Percentiles rank a stretch among this genome's conserved stretches.
These are phyloP conservation scores for Suillus discolor DNA, from an alignment of 768 basidiomycete genomes.

Conservation along the genomic window DNA sequence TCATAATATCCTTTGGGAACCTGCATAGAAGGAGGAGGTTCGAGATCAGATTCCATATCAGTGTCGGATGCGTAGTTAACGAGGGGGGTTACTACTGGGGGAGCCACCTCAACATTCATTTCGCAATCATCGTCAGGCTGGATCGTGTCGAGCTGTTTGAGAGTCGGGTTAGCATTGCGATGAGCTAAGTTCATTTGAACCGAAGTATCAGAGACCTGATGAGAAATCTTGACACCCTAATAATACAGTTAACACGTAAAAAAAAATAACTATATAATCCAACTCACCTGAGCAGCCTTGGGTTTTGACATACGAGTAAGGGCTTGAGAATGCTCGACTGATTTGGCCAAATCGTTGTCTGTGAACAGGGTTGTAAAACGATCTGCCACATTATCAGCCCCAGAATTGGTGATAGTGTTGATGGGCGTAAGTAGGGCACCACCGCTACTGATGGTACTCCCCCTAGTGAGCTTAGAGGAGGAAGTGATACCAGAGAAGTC, in stretches of 20 bases:
- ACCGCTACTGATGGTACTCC: background rate
- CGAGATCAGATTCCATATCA: too few relatives aligned
- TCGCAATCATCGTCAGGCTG: too few relatives aligned
- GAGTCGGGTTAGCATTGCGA: background rate
- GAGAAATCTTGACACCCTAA: background rate
- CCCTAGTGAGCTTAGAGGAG: background rate
- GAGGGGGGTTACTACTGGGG: too few relatives aligned
- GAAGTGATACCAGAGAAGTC: background rate
- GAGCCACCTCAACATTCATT: too few relatives aligned
- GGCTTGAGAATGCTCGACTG: background rate
- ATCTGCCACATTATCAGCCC: background rate
- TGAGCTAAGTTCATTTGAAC: background rate
- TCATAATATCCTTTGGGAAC: too few relatives aligned
- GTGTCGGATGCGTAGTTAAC: too few relatives aligned
- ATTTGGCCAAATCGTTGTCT: background rate
- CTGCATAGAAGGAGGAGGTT: too few relatives aligned
- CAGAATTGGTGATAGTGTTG: background rate
- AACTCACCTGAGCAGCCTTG: background rate
- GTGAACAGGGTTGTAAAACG: background rate
- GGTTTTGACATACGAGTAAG: background rate
- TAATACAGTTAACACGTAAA: background rate
- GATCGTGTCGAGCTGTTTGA: background rate
- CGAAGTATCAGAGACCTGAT: background rate
- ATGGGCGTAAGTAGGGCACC: background rate
- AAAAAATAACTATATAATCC: background rate